A percentile compares a stretch with the other conserved stretches of the same genome.
Evolutionary conservation across 805 yeast genomes (phyloP).

Genomic region (Candida koratica): DNA sequence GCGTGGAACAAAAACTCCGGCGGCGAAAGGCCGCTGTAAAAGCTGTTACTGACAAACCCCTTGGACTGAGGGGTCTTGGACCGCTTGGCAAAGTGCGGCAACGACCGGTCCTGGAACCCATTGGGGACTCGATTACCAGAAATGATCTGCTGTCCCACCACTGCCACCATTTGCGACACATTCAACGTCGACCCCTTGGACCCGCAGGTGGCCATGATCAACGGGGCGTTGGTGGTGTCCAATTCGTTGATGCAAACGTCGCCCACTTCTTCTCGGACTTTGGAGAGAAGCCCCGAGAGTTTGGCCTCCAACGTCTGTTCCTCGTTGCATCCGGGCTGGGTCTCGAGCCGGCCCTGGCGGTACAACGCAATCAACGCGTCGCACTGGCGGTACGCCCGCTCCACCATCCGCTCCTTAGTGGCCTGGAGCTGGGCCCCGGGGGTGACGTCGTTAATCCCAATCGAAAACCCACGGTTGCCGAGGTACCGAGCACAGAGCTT

Average conservation of each 20-base stretch:
- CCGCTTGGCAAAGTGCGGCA: constrained; percentile 94
- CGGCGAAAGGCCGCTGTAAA: constrained; percentile 89
- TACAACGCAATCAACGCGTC: constrained; percentile 80
- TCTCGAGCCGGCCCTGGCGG: constrained; percentile 83
- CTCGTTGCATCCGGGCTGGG: constrained; percentile 98
- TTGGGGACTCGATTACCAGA: constrained; percentile 99
- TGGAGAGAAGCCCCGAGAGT: constrained; percentile 92
- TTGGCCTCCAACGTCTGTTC: constrained; percentile 97
- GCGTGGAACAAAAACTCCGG: constrained; percentile 98
- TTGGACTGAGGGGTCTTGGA: constrained; percentile 97
- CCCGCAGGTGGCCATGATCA: constrained; percentile 99
- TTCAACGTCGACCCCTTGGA: constrained; percentile 97
- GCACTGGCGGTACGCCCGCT: constrained; percentile 84
- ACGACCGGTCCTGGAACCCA: constrained; percentile 98
- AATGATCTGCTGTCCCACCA: constrained; percentile 98
- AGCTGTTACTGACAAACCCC: constrained; percentile 96
- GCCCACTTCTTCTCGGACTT: constrained; percentile 98
- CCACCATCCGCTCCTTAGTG: constrained; percentile 85
- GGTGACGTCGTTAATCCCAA: constrained; percentile 96
- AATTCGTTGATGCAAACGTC: constrained; percentile 93
- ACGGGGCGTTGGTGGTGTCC: constrained; percentile 87
- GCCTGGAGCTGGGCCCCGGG: constrained; percentile 76
- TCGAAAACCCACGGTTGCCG: constrained; percentile 94
- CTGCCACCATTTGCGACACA: constrained; percentile 99
- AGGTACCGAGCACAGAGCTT: constrained; percentile 92